Percentiles rank a stretch among this genome's conserved stretches.
Evolutionary conservation across 2,329 filamentous ascomycete species (phyloP).

Genomic region (Lachnellula subtilissima): DNA sequence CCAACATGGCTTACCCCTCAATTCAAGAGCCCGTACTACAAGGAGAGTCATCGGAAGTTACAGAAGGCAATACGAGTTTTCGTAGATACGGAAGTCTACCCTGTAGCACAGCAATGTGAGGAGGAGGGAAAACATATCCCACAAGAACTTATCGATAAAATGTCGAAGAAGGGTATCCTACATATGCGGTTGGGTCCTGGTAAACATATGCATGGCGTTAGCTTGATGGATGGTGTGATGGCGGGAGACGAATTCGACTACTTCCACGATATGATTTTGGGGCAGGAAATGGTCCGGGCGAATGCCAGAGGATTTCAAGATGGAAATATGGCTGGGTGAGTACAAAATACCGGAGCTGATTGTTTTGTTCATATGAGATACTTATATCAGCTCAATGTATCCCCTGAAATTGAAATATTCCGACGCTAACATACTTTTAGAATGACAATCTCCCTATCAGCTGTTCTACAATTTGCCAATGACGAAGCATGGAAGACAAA

Average conservation of each 20-base stretch:
- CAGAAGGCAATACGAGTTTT: slow-evolving; percentile 69
- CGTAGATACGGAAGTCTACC: slow-evolving; percentile 63
- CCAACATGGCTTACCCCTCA: slow-evolving; percentile 74
- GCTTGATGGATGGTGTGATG: slow-evolving; percentile 63
- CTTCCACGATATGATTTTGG: slow-evolving; percentile 74
- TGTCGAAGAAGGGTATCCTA: slow-evolving; percentile 68
- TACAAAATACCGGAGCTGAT: background rate
- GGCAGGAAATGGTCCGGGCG: slow-evolving; percentile 66
- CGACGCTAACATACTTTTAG: background rate
- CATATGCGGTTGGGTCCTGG: slow-evolving; percentile 82
- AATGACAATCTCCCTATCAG: slow-evolving; percentile 77
- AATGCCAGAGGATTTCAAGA: slow-evolving; percentile 80
- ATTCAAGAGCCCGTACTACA: slow-evolving; percentile 78
- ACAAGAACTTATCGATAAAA: slow-evolving; percentile 68
- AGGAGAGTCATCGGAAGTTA: slow-evolving; percentile 64
- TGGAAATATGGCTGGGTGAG: slow-evolving; percentile 69
- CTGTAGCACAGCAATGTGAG: slow-evolving; percentile 74
- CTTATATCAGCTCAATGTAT: background rate
- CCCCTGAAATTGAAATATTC: background rate
- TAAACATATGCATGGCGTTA: slow-evolving; percentile 70
- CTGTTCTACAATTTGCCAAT: slow-evolving; percentile 72
- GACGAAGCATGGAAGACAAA: slow-evolving; percentile 61
- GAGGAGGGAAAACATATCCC: slow-evolving; percentile 66
- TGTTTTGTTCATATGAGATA: background rate
- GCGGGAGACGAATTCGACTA: slow-evolving; percentile 81